These are phyloP conservation scores for Magnolia officinalis DNA, from an alignment of 164 flowering plant species.

Conservation along the genomic window DNA sequence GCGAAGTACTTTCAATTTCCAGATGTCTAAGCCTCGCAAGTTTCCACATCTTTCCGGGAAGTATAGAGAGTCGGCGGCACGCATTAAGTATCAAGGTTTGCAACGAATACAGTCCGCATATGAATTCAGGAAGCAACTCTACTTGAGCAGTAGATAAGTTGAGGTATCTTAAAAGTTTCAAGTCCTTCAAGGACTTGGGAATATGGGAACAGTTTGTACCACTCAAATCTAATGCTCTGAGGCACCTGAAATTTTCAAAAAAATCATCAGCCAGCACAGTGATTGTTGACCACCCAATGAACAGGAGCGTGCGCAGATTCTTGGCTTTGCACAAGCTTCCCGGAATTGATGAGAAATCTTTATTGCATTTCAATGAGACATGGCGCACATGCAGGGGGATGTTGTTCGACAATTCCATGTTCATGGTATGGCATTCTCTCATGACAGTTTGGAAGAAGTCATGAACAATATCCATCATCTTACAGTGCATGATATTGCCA, in stretches of 20 bases:
- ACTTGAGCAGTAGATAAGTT: neutral
- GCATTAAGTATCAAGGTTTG: neutral
- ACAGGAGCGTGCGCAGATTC: neutral
- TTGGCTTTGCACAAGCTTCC: neutral
- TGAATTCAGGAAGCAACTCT: neutral
- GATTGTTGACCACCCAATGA: neutral
- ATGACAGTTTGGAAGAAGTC: neutral
- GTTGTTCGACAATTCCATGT: neutral
- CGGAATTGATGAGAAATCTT: neutral
- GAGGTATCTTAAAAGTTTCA: neutral
- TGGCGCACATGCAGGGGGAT: neutral
- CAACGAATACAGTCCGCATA: neutral
- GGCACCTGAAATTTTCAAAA: neutral
- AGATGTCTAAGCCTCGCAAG: neutral
- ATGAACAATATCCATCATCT: conserved; percentile 11
- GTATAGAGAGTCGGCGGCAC: neutral
- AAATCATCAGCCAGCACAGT: neutral
- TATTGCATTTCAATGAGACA: neutral
- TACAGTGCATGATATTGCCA: neutral
- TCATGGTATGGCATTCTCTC: neutral
- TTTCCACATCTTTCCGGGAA: neutral
- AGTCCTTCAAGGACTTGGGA: neutral
- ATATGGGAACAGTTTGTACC: too few species aligned
- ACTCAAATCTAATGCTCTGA: neutral
- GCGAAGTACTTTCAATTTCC: neutral